Percentiles rank a stretch among this genome's conserved stretches.
Conservation (phyloP, 768 basidiomycete species). For the Mycena haematopus region DNA sequence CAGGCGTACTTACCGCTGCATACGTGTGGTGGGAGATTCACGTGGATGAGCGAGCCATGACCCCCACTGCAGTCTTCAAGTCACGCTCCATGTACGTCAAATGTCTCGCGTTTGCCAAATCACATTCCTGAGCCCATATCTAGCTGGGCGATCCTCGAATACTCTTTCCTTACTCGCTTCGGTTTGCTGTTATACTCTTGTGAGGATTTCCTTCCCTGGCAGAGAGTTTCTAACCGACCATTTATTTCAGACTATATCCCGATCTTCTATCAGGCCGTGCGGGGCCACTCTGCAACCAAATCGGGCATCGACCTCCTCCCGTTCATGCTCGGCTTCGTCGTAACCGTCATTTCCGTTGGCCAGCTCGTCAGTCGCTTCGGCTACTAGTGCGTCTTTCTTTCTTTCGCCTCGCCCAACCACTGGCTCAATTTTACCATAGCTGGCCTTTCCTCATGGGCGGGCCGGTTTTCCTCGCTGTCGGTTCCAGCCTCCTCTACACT, state of each 20-base stretch:
- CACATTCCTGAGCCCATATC: background rate
- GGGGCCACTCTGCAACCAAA: slow-evolving; percentile 17
- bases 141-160: slow-evolving; percentile 14
- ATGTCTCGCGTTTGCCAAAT: no score
- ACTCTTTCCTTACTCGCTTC: slow-evolving; percentile 18
- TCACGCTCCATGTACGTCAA: slow-evolving; percentile 3
- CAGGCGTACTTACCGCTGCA: slow-evolving; percentile 13
- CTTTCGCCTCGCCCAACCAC: background rate
- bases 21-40: slow-evolving; percentile 12
- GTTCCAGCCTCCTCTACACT: slow-evolving; percentile 19
- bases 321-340: slow-evolving; percentile 8
- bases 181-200: slow-evolving; percentile 8
- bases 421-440: background rate
- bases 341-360: slow-evolving; percentile 3
- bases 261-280: slow-evolving; percentile 17
- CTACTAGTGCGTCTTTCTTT: slow-evolving; percentile 18
- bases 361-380: slow-evolving; percentile 5
- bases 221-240: no score
- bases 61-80: slow-evolving; percentile 12
- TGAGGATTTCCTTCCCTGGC: background rate
- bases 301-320: slow-evolving; percentile 25
- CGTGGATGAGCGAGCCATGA: slow-evolving; percentile 15
- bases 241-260: slow-evolving; percentile 15
- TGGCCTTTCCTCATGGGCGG: slow-evolving; percentile 20
- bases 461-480: slow-evolving; percentile 17